Evolutionary conservation across 2,329 filamentous ascomycete species (phyloP), one percentile per base, ranked within the genome.

Genomic region (Orbilia oligospora): DNA sequence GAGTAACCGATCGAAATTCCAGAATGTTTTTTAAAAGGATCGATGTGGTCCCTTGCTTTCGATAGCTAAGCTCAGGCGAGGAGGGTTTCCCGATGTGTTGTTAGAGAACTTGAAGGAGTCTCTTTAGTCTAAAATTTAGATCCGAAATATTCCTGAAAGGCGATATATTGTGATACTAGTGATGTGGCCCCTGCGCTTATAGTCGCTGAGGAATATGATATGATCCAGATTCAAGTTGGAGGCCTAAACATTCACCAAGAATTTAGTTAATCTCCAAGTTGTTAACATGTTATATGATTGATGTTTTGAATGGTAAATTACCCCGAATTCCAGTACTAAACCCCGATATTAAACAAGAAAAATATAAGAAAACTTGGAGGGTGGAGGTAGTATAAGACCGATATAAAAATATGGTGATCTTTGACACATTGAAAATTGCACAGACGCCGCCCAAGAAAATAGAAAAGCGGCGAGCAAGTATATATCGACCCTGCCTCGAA

Each of bases 31-130:
- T 58, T 20, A 48, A 65, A 30, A 20, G 22, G 51, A 24, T 36
- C 24, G 24, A 56, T 58, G 49, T 30, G 16, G 58, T 16, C 66
- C 73, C 75, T 78, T 78, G 64, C 75, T 58, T 72, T n/a, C 48
- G 68, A 78, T 72, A 56, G 55, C 51, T 53, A 63, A 49, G 14
- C 56, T 30, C 24, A 65, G 27, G 44, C 22, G 63, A 64, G 48
- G 61, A 38, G 58, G 27, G 14, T 44, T 61, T 55, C 16, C 56
- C 36, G 22, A 55, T 68, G 71, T 51, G 71, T 75, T 67, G 71
- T 53, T 49, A n/a, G 16, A 24, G 44, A 46, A 18, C 33, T 66
- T n/a, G 8, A 30, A 46, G 14, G 51, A 41, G 58, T 4, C 38
- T 38, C 33, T 56, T 22, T 58, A 64, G 55, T 18, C 18, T 44